Evolutionary conservation across 208 protist genomes (phyloP), one percentile per base, ranked within the genome.

Genomic region (Leishmania arabica): DNA sequence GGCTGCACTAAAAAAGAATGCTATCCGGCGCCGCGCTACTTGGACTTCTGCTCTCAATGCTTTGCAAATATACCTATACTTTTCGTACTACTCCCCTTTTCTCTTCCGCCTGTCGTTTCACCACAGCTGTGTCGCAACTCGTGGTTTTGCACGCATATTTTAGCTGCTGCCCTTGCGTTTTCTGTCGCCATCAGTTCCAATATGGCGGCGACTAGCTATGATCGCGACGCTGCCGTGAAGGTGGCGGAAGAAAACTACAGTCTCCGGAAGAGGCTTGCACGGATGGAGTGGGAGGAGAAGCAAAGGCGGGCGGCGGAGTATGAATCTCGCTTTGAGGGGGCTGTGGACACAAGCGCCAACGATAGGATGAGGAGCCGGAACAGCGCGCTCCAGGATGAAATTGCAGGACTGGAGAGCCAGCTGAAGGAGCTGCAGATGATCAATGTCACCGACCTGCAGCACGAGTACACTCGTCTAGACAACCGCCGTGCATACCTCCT

Each of bases 361-460:
- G 89, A 95, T 62, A 84, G 83, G 34, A 81, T 95, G 11, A 83
- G 84, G 66, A 78, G 80, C 31, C 62, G 86, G 51, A 96, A 95
- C 86, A 85, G 86, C 19, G 77, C 81, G 37, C 87, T 97, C 15
- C 85, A 85, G 60, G 86, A 87, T 9, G 87, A 92, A 60, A 93
- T 95, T 68, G 64, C 77, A 24, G 86, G 89, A 7, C 65, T 96
- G 49, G 86, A 95, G 73, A 77, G 73, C 54, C 80, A 96, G 75
- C 82, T 97, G 45, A 77, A 77, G 19, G 85, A 90, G 56, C 85
- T 91, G 75, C 86, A 90, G 77, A 81, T 62, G 17, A 80, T 91
- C 37, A 95, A 95, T 76, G 88, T 92, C 24, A 84, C 87, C 1
- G 91, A 97, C 69, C 89, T 93, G 62, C 86, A 94, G 79, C 88